A percentile compares a stretch with the other conserved stretches of the same genome.
Conservation (phyloP, 208 protist species). For the Acanthamoeba pearcei region DNA sequence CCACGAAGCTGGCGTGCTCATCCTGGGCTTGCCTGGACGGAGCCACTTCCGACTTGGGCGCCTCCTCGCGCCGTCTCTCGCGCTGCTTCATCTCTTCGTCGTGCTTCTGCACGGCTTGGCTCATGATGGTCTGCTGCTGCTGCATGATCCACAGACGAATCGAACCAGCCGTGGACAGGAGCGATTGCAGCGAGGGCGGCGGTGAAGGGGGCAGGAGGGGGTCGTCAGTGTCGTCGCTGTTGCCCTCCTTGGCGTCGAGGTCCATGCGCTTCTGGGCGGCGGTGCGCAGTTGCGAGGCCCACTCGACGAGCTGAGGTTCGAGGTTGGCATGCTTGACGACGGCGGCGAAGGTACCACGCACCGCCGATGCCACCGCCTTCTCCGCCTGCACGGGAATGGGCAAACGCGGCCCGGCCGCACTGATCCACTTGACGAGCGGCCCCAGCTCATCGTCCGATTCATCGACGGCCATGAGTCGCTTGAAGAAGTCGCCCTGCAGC, state of each 20-base stretch:
- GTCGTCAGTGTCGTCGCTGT: neutral
- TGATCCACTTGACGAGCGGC: conserved; percentile 18
- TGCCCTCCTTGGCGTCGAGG: neutral
- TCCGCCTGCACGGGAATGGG: conserved; percentile 35
- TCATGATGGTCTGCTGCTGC: conserved; percentile 55
- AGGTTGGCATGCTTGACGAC: conserved; percentile 30
- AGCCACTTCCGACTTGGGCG: neutral
- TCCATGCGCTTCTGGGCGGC: neutral
- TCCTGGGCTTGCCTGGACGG: neutral
- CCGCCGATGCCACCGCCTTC: neutral
- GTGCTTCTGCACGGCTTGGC: conserved; percentile 32
- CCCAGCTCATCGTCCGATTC: conserved; percentile 24
- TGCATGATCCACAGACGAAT: conserved; percentile 60
- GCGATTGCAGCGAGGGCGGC: neutral
- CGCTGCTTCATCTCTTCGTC: conserved; percentile 25
- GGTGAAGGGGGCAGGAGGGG: neutral
- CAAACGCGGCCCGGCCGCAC: neutral
- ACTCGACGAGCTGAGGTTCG: neutral
- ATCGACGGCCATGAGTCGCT: conserved; percentile 11
- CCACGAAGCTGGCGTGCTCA: neutral
- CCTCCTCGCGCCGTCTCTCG: neutral
- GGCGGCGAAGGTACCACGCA: conserved; percentile 54
- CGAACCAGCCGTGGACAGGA: neutral
- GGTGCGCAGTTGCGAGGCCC: neutral
- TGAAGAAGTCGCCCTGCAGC: neutral